Percentiles rank a stretch among this genome's conserved stretches.
Conservation (phyloP, 2,329 filamentous ascomycete species). For the Fusarium sp. region DNA sequence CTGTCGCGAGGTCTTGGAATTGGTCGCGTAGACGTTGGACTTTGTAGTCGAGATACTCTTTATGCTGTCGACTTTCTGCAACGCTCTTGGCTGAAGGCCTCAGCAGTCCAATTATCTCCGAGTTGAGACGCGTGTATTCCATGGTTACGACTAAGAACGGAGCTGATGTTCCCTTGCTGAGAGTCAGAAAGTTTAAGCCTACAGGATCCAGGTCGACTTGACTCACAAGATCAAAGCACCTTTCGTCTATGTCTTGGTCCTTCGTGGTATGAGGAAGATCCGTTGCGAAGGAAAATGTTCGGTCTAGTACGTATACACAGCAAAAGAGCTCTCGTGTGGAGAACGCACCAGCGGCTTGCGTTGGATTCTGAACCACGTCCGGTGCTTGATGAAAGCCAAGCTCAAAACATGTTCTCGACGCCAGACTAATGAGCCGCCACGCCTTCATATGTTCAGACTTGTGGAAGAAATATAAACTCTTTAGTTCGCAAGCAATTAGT, state of each 20-base stretch:
- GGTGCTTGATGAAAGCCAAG: background rate
- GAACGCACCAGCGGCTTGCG: background rate
- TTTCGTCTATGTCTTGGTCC: background rate
- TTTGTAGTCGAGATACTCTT: background rate
- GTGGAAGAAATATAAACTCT: background rate
- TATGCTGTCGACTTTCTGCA: background rate
- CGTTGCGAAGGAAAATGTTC: background rate
- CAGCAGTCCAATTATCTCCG: background rate
- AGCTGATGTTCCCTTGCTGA: background rate
- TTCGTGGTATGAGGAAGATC: background rate
- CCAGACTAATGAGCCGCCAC: background rate
- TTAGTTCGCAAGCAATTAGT: background rate
- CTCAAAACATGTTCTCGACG: background rate
- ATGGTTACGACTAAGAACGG: background rate
- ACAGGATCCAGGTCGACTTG: accelerated
- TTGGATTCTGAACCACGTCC: too few relatives aligned
- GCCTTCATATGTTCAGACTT: background rate
- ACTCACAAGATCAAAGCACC: background rate
- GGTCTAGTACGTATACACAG: background rate
- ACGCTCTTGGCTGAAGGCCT: background rate
- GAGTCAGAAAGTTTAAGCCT: background rate
- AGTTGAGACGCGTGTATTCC: background rate
- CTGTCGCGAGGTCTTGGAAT: background rate
- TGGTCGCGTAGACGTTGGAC: background rate
- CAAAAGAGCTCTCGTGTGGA: background rate